Percentiles rank a stretch among this genome's conserved stretches.
Conservation (phyloP, 495 filamentous ascomycete genomes). For the Daldinia grandis region DNA sequence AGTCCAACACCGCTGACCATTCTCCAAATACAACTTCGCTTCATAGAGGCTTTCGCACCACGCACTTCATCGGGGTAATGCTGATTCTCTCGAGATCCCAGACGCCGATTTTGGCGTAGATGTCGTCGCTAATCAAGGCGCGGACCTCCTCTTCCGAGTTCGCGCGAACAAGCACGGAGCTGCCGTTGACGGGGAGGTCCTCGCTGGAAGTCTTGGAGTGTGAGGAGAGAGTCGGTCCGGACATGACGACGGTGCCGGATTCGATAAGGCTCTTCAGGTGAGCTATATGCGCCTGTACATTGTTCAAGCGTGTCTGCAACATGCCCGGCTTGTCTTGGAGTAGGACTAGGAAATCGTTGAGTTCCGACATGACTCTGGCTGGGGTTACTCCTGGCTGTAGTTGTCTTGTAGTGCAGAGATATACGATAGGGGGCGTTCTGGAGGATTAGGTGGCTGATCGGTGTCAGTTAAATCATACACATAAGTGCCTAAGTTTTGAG, state of each 20-base stretch:
- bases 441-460: neutral
- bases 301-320: constrained; percentile 15
- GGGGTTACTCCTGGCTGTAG: neutral
- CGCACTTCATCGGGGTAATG: constrained; percentile 27
- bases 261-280: constrained; percentile 30
- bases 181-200: constrained; percentile 29
- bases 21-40: neutral
- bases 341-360: constrained; percentile 38
- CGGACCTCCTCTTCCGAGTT: constrained; percentile 25
- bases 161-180: constrained; percentile 27
- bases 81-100: constrained; percentile 35
- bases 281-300: constrained; percentile 26
- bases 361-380: constrained; percentile 22
- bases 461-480: neutral
- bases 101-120: constrained; percentile 32
- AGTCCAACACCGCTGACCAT: neutral
- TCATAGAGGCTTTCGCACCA: constrained; percentile 36
- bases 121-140: constrained; percentile 18
- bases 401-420: neutral
- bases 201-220: constrained; percentile 21
- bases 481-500: neutral
- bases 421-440: neutral
- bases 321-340: constrained; percentile 30
- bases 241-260: constrained; percentile 31
- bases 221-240: constrained; percentile 26